Percentiles rank a stretch among this genome's conserved stretches.
Evolutionary conservation across 441 rosid species (phyloP).

Genomic region (Gossypium trilobum): DNA sequence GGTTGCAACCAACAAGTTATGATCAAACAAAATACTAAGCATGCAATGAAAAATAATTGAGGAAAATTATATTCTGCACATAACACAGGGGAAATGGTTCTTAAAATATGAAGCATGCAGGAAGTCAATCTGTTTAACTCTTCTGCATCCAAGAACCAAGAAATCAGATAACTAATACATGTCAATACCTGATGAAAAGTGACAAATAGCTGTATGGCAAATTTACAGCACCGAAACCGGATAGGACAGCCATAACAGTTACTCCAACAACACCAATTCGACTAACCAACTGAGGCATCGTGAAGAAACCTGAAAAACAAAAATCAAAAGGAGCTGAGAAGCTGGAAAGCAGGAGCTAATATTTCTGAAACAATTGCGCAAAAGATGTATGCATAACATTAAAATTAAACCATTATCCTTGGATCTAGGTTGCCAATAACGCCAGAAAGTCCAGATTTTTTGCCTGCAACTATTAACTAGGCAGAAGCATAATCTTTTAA

Average conservation of each 20-base stretch:
- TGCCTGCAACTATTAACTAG: not conserved
- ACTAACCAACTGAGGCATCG: conserved; percentile 93
- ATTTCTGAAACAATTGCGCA: conserved; percentile 1
- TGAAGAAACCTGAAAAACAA: conserved; percentile 67
- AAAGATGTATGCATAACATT: not conserved
- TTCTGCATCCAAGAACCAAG: conserved; percentile 1
- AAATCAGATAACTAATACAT: not conserved
- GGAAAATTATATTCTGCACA: not conserved
- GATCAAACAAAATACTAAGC: not conserved
- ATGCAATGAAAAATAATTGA: not conserved
- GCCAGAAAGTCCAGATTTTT: not conserved
- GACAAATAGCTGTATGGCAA: conserved; percentile 95
- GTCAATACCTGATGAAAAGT: conserved; percentile 72
- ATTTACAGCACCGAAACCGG: conserved; percentile 98
- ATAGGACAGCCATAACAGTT: conserved; percentile 91
- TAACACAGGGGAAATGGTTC: not conserved
- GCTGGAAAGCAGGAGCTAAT: not conserved
- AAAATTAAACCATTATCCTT: not conserved
- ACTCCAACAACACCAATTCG: conserved; percentile 98
- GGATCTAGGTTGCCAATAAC: not conserved
- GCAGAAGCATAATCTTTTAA: not conserved
- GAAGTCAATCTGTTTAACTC: not conserved
- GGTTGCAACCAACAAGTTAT: not conserved
- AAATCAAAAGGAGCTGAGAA: conserved; percentile 4
- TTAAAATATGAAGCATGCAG: not conserved